Base-by-base conservation (phyloP, 139 green algal species). In the Chlamydomonas sphaeroides region DNA sequence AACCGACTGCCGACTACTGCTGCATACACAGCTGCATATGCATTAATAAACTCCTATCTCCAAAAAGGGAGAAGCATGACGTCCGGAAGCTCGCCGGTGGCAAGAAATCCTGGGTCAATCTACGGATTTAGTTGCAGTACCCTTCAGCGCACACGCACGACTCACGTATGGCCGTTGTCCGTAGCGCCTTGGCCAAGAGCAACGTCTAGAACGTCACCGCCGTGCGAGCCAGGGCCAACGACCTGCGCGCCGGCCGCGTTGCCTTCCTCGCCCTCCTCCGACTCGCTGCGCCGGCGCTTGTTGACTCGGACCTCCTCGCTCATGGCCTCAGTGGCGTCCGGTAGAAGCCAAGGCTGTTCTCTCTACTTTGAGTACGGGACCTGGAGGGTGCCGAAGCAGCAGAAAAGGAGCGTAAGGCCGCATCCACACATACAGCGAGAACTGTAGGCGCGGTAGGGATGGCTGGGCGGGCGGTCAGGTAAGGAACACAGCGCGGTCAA, bases 291-390 rank as follows among this genome's bases (percentile, higher is more conserved):
- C 20, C 75, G 75, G 28, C 75, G 51, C 75, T 82, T 82, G 33
- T 73, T 72, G 75, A 32, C 69, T 65, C 62, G 75, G 17, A 51
- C 61, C 69, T 82, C 75, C 62, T 82, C 75, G 65, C 61, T 82
- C 75, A 82, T 82, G 62, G 59, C 59, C 21, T 26, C 10, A 10
- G 25, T 6, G n/a, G n/a, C n/a, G n/a, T n/a, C n/a, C n/a, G n/a
- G n/a, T n/a, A n/a, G n/a, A n/a, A n/a, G n/a, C n/a, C n/a, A n/a
- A n/a, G n/a, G n/a, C n/a, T n/a, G n/a, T n/a, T n/a, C n/a, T n/a
- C n/a, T n/a, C n/a, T n/a, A n/a, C n/a, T n/a, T n/a, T n/a, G n/a
- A n/a, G n/a, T n/a, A n/a, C n/a, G n/a, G n/a, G n/a, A n/a, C n/a
- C n/a, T n/a, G n/a, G n/a, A n/a, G n/a, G n/a, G n/a, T n/a, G n/a